Base-by-base conservation (phyloP, 371 early-diverging fungal genomes). In the Syncephalastrum sp. region DNA sequence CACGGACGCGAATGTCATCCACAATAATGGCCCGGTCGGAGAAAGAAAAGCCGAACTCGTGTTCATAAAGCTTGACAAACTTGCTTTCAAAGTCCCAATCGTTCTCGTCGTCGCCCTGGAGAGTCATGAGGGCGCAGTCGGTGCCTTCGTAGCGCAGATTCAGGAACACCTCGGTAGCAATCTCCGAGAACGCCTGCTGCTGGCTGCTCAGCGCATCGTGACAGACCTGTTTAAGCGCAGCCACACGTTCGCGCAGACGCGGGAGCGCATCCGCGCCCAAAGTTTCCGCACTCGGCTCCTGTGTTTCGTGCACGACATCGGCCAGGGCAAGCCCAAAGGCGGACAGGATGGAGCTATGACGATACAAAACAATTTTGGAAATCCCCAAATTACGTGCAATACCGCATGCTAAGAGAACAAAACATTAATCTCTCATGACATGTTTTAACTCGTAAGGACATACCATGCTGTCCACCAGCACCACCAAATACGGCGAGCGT, bases 121-220 rank as follows among this genome's bases (percentile, higher is more conserved):
- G 75, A 0, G 93, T 94, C 97, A 97, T 97, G 44, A 98, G 63
- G 0, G 94, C 85, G n/a, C 91, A 91, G 66, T 96, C 96, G 1
- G 98, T 96, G 13, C 97, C 96, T 17, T 94, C 84, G 68, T 94
- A 98, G 17, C 97, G 89, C 57, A 98, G 64, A 69, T 96, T 96
- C 33, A 96, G 75, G 66, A 88, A 96, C 14, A 87, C 69, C 57
- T 93, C 85, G 13, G 69, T 61, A 0, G 62, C 57, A 25, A 94
- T 87, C 12, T 81, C 73, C 0, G 59, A 54, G 64, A 93, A 95
- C 1, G 93, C 94, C 71, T 93, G 90, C 3, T 59, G 71, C 42
- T 69, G 69, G 0, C 46, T 13, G 38, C 38, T 33, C 15, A 92
- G 77, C 42, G 76, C 78, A 19, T 47, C 47, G 4, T 44, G 57